Conservation (phyloP, 2,329 filamentous ascomycete species). For the Alternaria panax region DNA sequence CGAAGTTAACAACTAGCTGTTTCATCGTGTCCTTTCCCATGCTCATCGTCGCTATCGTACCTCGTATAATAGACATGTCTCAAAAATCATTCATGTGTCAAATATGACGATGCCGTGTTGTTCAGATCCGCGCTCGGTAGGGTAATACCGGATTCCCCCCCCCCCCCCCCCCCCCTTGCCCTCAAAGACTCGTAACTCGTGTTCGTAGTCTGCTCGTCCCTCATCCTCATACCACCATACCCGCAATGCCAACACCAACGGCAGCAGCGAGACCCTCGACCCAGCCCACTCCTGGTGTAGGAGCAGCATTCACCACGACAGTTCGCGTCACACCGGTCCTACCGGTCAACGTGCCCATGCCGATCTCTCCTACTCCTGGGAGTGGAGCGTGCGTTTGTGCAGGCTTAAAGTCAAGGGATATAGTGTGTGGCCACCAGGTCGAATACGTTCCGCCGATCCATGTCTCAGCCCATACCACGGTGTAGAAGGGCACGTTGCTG, state of each 20-base stretch:
- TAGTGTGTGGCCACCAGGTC: slow-evolving; percentile 45
- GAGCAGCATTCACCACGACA: slow-evolving; percentile 30
- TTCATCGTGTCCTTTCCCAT: background rate
- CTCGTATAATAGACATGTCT: slow-evolving; percentile 1
- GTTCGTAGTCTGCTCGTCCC: background rate
- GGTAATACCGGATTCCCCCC: background rate
- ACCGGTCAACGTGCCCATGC: slow-evolving; percentile 47
- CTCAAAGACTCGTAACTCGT: too few species aligned
- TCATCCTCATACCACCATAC: slow-evolving; percentile 21
- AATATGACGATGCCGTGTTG: background rate
- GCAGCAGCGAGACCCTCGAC: slow-evolving; percentile 28
- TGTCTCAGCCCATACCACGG: slow-evolving; percentile 46
- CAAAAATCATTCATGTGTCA: slow-evolving; percentile 5
- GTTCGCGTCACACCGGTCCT: slow-evolving; percentile 39
- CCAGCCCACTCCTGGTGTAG: slow-evolving; percentile 26
- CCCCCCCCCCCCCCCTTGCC: too few species aligned
- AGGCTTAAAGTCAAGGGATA: slow-evolving; percentile 37
- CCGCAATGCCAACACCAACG: slow-evolving; percentile 35
- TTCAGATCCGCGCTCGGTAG: background rate
- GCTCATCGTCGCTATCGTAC: slow-evolving; percentile 1
- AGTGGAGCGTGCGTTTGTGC: slow-evolving; percentile 26
- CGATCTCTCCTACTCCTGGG: slow-evolving; percentile 42
- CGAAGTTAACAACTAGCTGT: background rate
- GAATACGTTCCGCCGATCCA: slow-evolving; percentile 31
- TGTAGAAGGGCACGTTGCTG: slow-evolving; percentile 30